Evolutionary conservation across 177 flowering plant genomes (phyloP).

Genomic region (Vitis hybrid): DNA sequence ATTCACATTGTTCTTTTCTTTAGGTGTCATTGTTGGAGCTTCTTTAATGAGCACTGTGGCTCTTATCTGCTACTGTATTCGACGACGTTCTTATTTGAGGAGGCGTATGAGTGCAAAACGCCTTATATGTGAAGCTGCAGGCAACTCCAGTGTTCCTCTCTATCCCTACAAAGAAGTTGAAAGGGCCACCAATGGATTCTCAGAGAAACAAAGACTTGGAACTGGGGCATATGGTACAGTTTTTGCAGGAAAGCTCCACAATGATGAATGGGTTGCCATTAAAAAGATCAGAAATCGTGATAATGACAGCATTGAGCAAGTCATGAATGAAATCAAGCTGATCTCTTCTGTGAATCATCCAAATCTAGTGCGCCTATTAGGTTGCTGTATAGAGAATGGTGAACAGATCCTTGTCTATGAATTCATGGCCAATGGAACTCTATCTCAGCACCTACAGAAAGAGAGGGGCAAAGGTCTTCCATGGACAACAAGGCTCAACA

Average conservation of each 20-base stretch:
- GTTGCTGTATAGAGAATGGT: conserved; percentile 78
- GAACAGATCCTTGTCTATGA: conserved; percentile 93
- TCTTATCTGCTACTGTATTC: conserved; percentile 38
- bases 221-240: conserved; percentile 97
- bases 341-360: conserved; percentile 88
- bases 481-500: conserved; percentile 75
- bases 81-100: conserved; percentile 40
- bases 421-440: conserved; percentile 91
- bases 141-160: conserved; percentile 54
- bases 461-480: conserved; percentile 78
- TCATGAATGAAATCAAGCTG: conserved; percentile 89
- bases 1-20: conserved; percentile 10
- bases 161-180: conserved; percentile 77
- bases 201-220: conserved; percentile 75
- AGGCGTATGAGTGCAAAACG: conserved; percentile 47
- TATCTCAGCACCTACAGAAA: conserved; percentile 80
- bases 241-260: conserved; percentile 77
- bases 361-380: conserved; percentile 80
- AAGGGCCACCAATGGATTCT: conserved; percentile 68
- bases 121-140: conserved; percentile 65
- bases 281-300: conserved; percentile 75
- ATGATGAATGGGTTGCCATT: conserved; percentile 76
- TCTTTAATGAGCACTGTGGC: conserved; percentile 43
- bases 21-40: conserved; percentile 74
- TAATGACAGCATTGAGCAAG: conserved; percentile 68